phyloP scores from a whole-genome alignment of 805 yeast species.

The Saccharomycodes ludwigii region DNA sequence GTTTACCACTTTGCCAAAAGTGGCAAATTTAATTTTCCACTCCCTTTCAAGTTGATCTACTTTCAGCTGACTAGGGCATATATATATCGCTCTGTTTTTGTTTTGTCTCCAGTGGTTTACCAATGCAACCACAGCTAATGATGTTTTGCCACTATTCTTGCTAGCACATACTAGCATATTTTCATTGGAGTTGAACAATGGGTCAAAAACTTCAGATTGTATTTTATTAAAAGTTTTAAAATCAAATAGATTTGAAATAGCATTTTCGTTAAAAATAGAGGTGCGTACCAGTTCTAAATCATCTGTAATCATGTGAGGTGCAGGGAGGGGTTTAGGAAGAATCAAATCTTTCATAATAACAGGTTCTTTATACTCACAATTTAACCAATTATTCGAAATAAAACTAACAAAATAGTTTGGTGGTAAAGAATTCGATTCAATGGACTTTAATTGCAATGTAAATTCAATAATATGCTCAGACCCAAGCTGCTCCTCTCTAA shows the following conservation, averaged over 20 bases:
- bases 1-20: conserved; percentile 40
- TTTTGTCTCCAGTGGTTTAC: conserved; percentile 60
- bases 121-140: conserved; percentile 60
- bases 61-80: conserved; percentile 49
- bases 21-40: conserved; percentile 43
- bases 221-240: conserved; percentile 53
- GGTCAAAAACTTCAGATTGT: conserved; percentile 59
- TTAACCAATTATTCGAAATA: conserved; percentile 78
- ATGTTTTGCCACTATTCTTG: conserved; percentile 67
- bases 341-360: conserved; percentile 30
- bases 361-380: conserved; percentile 53
- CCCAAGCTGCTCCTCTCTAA: conserved; percentile 37
- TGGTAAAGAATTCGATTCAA: conserved; percentile 27
- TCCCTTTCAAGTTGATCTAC: conserved; percentile 32
- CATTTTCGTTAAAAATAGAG: conserved; percentile 36
- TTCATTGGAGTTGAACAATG: conserved; percentile 44
- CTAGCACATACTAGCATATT: conserved; percentile 58
- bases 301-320: conserved; percentile 13
- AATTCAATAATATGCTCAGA: conserved; percentile 51
- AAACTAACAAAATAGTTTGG: conserved; percentile 68
- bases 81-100: conserved; percentile 58
- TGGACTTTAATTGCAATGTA: conserved; percentile 31
- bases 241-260: conserved; percentile 36
- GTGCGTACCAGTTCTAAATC: no score
- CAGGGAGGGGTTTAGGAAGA: conserved; percentile 20